phyloP scores from a whole-genome alignment of 768 basidiomycete genomes.

The Mycena filopes region DNA sequence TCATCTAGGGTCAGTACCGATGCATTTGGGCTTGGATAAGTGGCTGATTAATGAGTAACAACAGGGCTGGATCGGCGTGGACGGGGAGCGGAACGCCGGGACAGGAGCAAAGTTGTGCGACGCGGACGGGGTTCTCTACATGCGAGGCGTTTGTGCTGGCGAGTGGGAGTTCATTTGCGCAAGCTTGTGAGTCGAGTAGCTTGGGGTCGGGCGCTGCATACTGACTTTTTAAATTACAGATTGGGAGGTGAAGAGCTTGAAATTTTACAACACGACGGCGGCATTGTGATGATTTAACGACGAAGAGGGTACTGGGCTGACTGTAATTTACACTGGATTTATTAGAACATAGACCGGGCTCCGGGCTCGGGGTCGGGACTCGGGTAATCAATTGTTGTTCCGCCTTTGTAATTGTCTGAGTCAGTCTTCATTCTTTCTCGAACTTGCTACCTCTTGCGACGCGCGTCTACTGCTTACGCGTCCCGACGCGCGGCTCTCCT shows the following conservation, averaged over 20 bases:
- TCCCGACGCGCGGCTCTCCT: slow-evolving; percentile 37
- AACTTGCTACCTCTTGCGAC: slow-evolving; percentile 18
- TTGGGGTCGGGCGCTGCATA: too few species aligned
- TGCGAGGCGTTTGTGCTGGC: slow-evolving; percentile 83
- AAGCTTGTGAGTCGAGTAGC: slow-evolving; percentile 89
- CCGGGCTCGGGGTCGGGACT: too few species aligned
- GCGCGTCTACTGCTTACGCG: slow-evolving; percentile 30
- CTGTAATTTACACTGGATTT: too few species aligned
- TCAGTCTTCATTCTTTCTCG: slow-evolving; percentile 2
- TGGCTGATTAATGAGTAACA: background rate
- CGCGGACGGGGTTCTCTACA: slow-evolving; percentile 82
- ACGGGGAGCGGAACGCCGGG: slow-evolving; percentile 76
- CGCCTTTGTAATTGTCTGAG: background rate
- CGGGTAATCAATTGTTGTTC: too few species aligned
- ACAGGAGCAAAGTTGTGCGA: slow-evolving; percentile 87
- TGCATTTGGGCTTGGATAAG: too few species aligned
- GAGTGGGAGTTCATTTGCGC: slow-evolving; percentile 72
- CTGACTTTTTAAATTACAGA: too few species aligned
- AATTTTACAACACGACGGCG: slow-evolving; percentile 59
- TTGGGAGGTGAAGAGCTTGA: slow-evolving; percentile 84
- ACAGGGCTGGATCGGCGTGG: slow-evolving; percentile 83
- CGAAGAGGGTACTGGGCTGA: too few species aligned
- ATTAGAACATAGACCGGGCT: too few species aligned
- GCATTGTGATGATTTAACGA: slow-evolving; percentile 3
- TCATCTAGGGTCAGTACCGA: too few species aligned